A percentile compares a stretch with the other conserved stretches of the same genome.
These are phyloP conservation scores for Scleroderma citrinum DNA, from an alignment of 768 basidiomycete genomes.

Conservation along the genomic window DNA sequence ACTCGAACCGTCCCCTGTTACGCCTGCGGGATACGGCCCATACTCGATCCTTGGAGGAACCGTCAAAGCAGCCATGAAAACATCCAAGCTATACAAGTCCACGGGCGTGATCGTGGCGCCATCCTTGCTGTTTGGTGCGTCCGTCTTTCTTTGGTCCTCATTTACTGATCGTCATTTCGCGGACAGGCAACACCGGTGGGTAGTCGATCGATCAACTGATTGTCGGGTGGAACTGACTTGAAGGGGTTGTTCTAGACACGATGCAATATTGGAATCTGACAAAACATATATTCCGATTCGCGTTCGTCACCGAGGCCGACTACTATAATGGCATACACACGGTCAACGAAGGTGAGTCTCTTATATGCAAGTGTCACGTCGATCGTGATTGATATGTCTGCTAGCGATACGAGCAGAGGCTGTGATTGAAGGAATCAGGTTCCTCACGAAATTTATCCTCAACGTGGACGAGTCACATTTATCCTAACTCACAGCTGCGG, in stretches of 20 bases:
- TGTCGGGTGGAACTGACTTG: neutral
- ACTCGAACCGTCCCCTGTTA: constrained; percentile 61
- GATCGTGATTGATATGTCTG: neutral
- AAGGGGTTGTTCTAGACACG: constrained; percentile 7
- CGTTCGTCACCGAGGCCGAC: constrained; percentile 14
- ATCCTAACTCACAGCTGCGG: neutral
- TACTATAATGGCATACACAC: constrained; percentile 14
- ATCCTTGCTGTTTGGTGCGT: constrained; percentile 9
- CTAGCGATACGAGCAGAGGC: constrained; percentile 44
- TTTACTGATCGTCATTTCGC: neutral
- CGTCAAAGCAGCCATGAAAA: constrained; percentile 29
- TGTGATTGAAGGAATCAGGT: constrained; percentile 59
- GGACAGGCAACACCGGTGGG: constrained; percentile 15
- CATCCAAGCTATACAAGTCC: constrained; percentile 4
- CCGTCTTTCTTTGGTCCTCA: neutral
- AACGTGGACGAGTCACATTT: constrained; percentile 53
- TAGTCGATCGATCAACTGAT: neutral
- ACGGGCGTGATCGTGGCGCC: constrained; percentile 13
- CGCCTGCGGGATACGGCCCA: constrained; percentile 27
- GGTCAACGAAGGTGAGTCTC: constrained; percentile 13
- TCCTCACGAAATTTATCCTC: constrained; percentile 58
- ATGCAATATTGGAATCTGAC: constrained; percentile 16
- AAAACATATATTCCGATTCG: constrained; percentile 56
- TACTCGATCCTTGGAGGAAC: constrained; percentile 21
- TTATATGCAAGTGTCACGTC: neutral